phyloP scores from a whole-genome alignment of 352 stramenopile species.

The Globisporangium perplexum region DNA sequence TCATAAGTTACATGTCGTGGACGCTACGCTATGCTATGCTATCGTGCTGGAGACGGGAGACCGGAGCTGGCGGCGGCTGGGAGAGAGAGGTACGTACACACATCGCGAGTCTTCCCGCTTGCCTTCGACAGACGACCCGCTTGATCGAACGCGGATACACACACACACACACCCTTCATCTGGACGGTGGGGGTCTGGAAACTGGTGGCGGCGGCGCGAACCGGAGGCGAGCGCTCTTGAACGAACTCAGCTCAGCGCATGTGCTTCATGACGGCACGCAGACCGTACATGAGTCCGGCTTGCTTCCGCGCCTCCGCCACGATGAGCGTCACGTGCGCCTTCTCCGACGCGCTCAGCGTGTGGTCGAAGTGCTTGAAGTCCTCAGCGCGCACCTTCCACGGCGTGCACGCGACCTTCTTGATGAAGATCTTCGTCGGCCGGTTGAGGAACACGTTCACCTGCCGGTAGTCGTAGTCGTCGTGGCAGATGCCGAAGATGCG shows the following conservation, averaged over 20 bases:
- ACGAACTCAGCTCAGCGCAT: conserved; percentile 77
- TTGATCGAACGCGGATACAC: not conserved
- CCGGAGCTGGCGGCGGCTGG: not conserved
- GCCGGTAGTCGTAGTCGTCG: conserved; percentile 85
- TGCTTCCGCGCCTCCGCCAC: conserved; percentile 83
- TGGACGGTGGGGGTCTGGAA: not conserved
- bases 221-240: not conserved
- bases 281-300: conserved; percentile 81
- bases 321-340: conserved; percentile 81
- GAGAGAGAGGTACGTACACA: not conserved
- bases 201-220: no score
- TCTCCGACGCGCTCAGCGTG: conserved; percentile 71
- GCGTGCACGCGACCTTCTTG: conserved; percentile 82
- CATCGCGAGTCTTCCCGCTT: not conserved
- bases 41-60: not conserved
- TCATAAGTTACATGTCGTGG: conserved; percentile 1
- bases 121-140: no score
- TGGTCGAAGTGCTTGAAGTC: conserved; percentile 86
- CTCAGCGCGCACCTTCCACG: conserved; percentile 71
- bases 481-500: conserved; percentile 87
- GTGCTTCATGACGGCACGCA: conserved; percentile 84
- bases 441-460: conserved; percentile 80
- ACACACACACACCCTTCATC: not conserved
- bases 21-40: conserved; percentile 2
- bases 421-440: conserved; percentile 84